Evolutionary conservation across 345 rosid species (phyloP).

Genomic region (Carallia pectinifolia): DNA sequence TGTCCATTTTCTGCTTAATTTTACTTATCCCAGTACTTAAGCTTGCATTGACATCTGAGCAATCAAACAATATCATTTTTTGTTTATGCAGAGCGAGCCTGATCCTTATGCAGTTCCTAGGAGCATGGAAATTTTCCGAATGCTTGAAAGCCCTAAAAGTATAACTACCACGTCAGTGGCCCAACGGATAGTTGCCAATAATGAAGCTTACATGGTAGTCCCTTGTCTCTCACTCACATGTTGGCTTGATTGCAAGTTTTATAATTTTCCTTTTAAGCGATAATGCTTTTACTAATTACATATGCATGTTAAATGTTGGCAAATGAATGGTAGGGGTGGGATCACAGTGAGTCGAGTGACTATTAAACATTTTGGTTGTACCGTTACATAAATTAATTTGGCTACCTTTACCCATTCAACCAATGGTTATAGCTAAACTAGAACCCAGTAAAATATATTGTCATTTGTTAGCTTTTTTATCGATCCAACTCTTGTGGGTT

Average conservation of each 20-base stretch:
- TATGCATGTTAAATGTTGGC: neutral
- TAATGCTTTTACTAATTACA: neutral
- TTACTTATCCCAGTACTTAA: neutral
- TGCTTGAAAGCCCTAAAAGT: constrained; percentile 70
- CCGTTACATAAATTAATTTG: no score
- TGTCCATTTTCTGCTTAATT: neutral
- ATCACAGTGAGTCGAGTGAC: no score
- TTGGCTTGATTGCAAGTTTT: neutral
- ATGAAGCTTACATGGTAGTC: constrained; percentile 70
- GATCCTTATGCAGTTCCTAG: constrained; percentile 80
- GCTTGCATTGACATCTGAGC: neutral
- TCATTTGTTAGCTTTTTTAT: no score
- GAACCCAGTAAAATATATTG: no score
- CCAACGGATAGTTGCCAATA: constrained; percentile 79
- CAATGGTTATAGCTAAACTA: no score
- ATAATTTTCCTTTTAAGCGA: neutral
- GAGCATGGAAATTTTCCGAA: constrained; percentile 66
- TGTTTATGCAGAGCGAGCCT: constrained; percentile 46
- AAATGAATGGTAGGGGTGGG: no score
- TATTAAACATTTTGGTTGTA: no score
- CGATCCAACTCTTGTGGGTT: no score
- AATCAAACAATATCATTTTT: neutral
- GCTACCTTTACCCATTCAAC: no score
- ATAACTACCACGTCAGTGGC: constrained; percentile 75
- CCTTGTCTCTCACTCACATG: neutral